Percentiles rank a stretch among this genome's conserved stretches.
Conservation (phyloP, 495 filamentous ascomycete genomes). For the Parathielavia appendiculata region DNA sequence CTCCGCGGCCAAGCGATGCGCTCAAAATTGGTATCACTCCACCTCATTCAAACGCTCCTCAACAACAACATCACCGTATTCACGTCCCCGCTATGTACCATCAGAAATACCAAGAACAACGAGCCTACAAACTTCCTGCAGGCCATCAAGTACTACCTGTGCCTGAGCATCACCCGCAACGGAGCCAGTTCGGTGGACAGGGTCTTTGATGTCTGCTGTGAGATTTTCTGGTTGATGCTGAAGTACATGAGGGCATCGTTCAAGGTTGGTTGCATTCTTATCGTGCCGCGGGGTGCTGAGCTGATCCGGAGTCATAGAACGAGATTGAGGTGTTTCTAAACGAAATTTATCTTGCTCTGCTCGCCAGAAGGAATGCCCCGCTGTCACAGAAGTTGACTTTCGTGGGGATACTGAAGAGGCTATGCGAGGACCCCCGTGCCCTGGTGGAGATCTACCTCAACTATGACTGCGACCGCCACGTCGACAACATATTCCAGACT, state of each 20-base stretch:
- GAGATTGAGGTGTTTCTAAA: slow-evolving; percentile 97
- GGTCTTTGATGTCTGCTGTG: slow-evolving; percentile 93
- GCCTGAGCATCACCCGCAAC: slow-evolving; percentile 88
- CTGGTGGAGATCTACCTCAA: slow-evolving; percentile 97
- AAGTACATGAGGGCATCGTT: slow-evolving; percentile 89
- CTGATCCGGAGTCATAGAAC: slow-evolving; percentile 52
- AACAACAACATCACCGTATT: slow-evolving; percentile 87
- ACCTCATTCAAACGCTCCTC: slow-evolving; percentile 87
- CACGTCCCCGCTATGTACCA: slow-evolving; percentile 80
- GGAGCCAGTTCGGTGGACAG: slow-evolving; percentile 84
- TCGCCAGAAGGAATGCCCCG: slow-evolving; percentile 82
- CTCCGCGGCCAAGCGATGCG: slow-evolving; percentile 92
- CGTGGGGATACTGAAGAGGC: slow-evolving; percentile 74
- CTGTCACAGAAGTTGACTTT: slow-evolving; percentile 88
- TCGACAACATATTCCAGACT: slow-evolving; percentile 96
- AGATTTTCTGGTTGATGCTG: slow-evolving; percentile 96
- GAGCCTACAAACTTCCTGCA: slow-evolving; percentile 90
- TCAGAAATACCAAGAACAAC: slow-evolving; percentile 75
- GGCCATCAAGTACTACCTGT: slow-evolving; percentile 92
- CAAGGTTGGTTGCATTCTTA: slow-evolving; percentile 55
- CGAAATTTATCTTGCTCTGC: slow-evolving; percentile 91
- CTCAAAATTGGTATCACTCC: slow-evolving; percentile 90
- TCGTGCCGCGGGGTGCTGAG: not conserved
- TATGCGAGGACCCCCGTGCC: slow-evolving; percentile 79
- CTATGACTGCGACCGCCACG: slow-evolving; percentile 91